A percentile compares a stretch with the other conserved stretches of the same genome.
phyloP scores from a whole-genome alignment of 495 filamentous ascomycete genomes.

The Lophiostoma macrostomum region DNA sequence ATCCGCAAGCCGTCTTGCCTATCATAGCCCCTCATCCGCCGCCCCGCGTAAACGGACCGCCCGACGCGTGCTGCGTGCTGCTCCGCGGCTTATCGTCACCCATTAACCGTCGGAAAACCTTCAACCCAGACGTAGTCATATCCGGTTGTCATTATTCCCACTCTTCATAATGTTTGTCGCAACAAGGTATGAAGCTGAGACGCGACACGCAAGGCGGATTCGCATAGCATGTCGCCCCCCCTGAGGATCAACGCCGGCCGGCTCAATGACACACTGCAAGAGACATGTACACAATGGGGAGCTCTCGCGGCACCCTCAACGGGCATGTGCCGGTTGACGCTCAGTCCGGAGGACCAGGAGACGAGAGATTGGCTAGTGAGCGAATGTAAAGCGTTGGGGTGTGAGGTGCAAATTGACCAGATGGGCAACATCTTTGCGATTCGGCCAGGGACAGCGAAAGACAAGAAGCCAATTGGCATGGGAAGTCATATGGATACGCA shows the following conservation, averaged over 20 bases:
- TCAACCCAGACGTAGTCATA: constrained; percentile 8
- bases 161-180: neutral
- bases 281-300: constrained; percentile 29
- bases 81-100: too few relatives aligned
- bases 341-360: constrained; percentile 29
- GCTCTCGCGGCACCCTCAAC: constrained; percentile 21
- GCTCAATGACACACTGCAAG: constrained; percentile 22
- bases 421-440: constrained; percentile 37
- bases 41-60: too few relatives aligned
- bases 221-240: neutral
- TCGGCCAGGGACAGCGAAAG: constrained; percentile 15
- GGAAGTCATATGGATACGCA: constrained; percentile 50
- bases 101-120: neutral
- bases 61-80: too few relatives aligned
- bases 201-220: too few relatives aligned
- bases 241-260: constrained; percentile 28
- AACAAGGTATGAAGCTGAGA: too few relatives aligned
- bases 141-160: constrained; percentile 1
- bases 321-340: constrained; percentile 31
- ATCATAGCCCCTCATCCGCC: constrained; percentile 20
- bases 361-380: constrained; percentile 29
- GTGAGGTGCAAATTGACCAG: constrained; percentile 29
- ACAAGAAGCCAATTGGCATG: constrained; percentile 42
- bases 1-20: neutral
- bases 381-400: constrained; percentile 26